Evolutionary conservation across 352 stramenopile genomes (phyloP).

Genomic region (Albugo candida): DNA sequence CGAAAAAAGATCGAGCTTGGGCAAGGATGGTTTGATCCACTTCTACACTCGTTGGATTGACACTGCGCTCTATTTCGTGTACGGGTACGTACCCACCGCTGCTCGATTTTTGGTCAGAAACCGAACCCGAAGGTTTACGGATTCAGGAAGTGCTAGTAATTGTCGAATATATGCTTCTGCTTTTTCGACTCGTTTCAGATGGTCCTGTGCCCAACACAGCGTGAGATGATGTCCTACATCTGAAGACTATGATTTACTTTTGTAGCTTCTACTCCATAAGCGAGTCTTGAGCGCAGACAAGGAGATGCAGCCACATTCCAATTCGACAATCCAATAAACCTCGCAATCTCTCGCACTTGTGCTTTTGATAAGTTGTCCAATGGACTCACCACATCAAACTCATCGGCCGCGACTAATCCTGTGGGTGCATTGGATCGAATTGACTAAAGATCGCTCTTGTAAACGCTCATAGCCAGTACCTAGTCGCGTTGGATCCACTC

Average conservation of each 20-base stretch:
- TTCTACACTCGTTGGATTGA: slow-evolving; percentile 11
- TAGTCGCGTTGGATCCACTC: slow-evolving; percentile 80
- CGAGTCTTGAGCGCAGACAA: slow-evolving; percentile 88
- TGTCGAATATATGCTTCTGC: slow-evolving; percentile 42
- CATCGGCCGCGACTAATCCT: slow-evolving; percentile 81
- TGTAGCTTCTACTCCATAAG: slow-evolving; percentile 86
- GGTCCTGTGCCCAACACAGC: slow-evolving; percentile 14
- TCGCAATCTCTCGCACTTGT: slow-evolving; percentile 72
- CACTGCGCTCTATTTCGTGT: neutral
- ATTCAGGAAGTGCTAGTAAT: slow-evolving; percentile 17
- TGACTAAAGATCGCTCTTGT: neutral
- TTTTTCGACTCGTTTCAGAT: slow-evolving; percentile 45
- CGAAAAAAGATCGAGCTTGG: slow-evolving; percentile 13
- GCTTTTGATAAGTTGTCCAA: slow-evolving; percentile 80
- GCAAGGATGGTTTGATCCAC: slow-evolving; percentile 16
- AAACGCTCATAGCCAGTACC: slow-evolving; percentile 13
- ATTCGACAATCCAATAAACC: slow-evolving; percentile 85
- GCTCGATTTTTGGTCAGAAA: slow-evolving; percentile 54
- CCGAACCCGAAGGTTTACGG: slow-evolving; percentile 52
- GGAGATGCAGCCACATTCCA: slow-evolving; percentile 91
- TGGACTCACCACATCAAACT: slow-evolving; percentile 87
- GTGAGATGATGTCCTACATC: neutral
- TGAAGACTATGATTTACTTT: slow-evolving; percentile 16
- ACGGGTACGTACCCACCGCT: slow-evolving; percentile 41
- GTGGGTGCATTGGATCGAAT: slow-evolving; percentile 3